Conservation (phyloP, 164 flowering plant genomes). For the Buxus sempervirens region DNA sequence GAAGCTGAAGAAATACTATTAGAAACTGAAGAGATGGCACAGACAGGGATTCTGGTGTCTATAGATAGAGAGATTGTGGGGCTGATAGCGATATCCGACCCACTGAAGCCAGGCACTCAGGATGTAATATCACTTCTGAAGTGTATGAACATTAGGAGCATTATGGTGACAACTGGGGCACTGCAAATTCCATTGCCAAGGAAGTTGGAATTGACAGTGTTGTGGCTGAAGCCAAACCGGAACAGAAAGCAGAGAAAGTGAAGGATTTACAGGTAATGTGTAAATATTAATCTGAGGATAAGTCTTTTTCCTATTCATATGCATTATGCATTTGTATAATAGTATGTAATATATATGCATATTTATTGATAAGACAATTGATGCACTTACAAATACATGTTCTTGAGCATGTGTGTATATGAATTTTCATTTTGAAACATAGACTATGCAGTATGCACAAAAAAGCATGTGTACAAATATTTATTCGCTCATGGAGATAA, state of each 20-base stretch:
- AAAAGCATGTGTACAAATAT: too few relatives aligned
- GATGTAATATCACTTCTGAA: constrained; percentile 58
- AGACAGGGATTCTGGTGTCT: constrained; percentile 55
- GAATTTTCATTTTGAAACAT: too few relatives aligned
- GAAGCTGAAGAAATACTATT: constrained; percentile 47
- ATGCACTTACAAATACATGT: too few relatives aligned
- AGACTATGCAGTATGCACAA: too few relatives aligned
- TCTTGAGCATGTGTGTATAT: too few relatives aligned
- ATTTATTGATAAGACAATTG: too few relatives aligned
- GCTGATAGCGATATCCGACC: constrained; percentile 55
- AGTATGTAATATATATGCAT: too few relatives aligned
- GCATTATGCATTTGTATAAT: too few relatives aligned
- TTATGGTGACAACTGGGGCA: constrained; percentile 73
- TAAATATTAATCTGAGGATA: too few relatives aligned
- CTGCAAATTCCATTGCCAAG: constrained; percentile 58
- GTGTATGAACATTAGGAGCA: constrained; percentile 52
- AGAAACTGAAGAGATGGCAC: constrained; percentile 53
- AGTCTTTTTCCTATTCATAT: too few relatives aligned
- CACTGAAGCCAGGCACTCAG: constrained; percentile 53
- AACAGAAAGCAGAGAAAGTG: constrained; percentile 74
- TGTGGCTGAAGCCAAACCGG: constrained; percentile 84
- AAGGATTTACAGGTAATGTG: constrained; percentile 66
- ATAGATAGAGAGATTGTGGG: constrained; percentile 46
- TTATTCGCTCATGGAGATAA: too few relatives aligned
- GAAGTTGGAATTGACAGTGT: constrained; percentile 74